Conservation (phyloP, 2,329 filamentous ascomycete species). For the Stemphylium vesicarium region DNA sequence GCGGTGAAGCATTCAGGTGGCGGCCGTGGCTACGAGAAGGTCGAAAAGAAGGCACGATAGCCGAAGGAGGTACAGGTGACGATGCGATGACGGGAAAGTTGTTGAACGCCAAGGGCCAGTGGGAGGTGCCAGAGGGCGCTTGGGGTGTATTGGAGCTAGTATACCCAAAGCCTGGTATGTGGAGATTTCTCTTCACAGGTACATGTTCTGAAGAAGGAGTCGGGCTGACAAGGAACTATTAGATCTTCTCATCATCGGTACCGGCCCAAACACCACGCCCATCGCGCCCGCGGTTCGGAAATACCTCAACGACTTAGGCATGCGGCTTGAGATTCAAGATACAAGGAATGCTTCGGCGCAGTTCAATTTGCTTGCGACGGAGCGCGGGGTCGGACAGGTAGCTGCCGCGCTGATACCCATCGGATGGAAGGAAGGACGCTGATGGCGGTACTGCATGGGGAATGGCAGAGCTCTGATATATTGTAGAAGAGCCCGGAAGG, state of each 20-base stretch:
- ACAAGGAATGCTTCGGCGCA: constrained; percentile 93
- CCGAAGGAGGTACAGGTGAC: constrained; percentile 36
- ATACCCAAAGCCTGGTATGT: constrained; percentile 87
- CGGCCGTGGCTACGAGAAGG: constrained; percentile 71
- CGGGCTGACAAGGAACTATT: constrained; percentile 22
- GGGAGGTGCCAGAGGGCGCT: constrained; percentile 72
- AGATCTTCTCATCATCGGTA: constrained; percentile 90
- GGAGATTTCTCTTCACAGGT: neutral
- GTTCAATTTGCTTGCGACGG: constrained; percentile 94
- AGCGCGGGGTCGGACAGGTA: constrained; percentile 83
- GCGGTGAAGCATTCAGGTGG: constrained; percentile 89
- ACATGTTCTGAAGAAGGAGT: neutral
- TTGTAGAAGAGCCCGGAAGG: no score
- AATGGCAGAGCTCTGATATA: neutral
- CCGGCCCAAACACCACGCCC: constrained; percentile 77
- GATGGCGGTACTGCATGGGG: neutral
- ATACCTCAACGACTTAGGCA: constrained; percentile 77
- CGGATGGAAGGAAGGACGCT: constrained; percentile 70
- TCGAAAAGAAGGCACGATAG: constrained; percentile 37
- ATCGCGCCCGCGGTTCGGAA: constrained; percentile 76
- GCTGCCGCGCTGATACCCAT: constrained; percentile 87
- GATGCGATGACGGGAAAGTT: constrained; percentile 55
- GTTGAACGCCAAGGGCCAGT: constrained; percentile 79
- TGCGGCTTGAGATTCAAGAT: constrained; percentile 87
- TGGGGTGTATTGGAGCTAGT: constrained; percentile 79